A percentile compares a stretch with the other conserved stretches of the same genome.
Evolutionary conservation across 805 yeast species (phyloP).

Genomic region (Pichia gijzeniarum): DNA sequence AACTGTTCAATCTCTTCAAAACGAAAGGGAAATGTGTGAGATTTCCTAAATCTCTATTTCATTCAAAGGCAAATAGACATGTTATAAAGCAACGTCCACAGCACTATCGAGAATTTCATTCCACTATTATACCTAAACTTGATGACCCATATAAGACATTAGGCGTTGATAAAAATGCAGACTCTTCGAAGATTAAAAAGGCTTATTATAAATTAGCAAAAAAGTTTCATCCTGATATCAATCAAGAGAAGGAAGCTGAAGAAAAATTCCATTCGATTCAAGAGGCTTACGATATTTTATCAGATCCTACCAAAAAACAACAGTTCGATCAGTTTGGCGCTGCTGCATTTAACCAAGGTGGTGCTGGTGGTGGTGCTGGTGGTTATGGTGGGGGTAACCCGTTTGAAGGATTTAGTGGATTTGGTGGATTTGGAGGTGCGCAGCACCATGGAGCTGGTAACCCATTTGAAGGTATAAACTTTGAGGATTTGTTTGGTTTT

Average conservation of each 20-base stretch:
- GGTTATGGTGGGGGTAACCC: slow-evolving; percentile 32
- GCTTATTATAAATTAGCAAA: slow-evolving; percentile 92
- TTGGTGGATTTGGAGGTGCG: slow-evolving; percentile 36
- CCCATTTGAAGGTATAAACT: slow-evolving; percentile 31
- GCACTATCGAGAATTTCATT: slow-evolving; percentile 34
- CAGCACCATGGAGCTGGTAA: slow-evolving; percentile 21
- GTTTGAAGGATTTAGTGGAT: slow-evolving; percentile 36
- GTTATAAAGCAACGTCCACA: background rate
- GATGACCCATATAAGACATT: slow-evolving; percentile 79
- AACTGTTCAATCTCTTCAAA: background rate
- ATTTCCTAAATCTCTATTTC: background rate
- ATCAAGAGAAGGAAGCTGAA: slow-evolving; percentile 85
- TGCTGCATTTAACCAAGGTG: slow-evolving; percentile 66
- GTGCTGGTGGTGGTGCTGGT: slow-evolving; percentile 45
- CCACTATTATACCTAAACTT: slow-evolving; percentile 27
- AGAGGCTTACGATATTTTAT: slow-evolving; percentile 87
- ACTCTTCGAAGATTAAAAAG: slow-evolving; percentile 82
- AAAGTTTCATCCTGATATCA: slow-evolving; percentile 93
- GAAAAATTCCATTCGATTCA: slow-evolving; percentile 87
- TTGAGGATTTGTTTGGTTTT: slow-evolving; percentile 63
- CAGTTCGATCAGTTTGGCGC: slow-evolving; percentile 93
- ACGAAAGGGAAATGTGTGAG: background rate
- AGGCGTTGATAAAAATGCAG: slow-evolving; percentile 70
- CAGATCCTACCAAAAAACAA: slow-evolving; percentile 75
- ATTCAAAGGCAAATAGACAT: background rate